phyloP scores from a whole-genome alignment of 176 grass and related monocot genomes.

The Oryza officinalis region DNA sequence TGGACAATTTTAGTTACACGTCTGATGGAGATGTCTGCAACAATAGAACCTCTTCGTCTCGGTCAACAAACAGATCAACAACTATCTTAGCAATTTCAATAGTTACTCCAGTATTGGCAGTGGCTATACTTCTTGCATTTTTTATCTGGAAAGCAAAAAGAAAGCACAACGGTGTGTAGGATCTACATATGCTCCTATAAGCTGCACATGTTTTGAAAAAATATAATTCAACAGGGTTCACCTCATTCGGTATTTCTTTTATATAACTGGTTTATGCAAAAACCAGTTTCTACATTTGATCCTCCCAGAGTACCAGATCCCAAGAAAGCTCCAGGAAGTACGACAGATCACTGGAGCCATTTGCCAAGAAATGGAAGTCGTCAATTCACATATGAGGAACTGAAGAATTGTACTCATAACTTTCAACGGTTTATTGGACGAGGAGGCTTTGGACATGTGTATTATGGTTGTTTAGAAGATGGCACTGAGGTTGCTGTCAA shows the following conservation, averaged over 20 bases:
- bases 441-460: constrained; percentile 46
- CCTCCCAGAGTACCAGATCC: neutral
- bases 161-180: neutral
- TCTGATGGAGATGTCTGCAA: neutral
- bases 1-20: constrained; percentile 1
- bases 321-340: neutral
- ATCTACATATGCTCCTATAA: neutral
- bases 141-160: neutral
- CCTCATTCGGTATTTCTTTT: neutral
- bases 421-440: constrained; percentile 28
- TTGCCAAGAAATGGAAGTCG: constrained; percentile 10
- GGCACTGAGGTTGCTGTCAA: constrained; percentile 43
- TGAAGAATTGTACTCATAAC: constrained; percentile 30
- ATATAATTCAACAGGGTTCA: neutral
- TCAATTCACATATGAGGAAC: constrained; percentile 40
- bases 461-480: constrained; percentile 39
- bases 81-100: constrained; percentile 1
- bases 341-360: neutral
- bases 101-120: neutral
- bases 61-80: neutral
- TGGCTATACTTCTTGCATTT: neutral
- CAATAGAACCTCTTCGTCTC: neutral
- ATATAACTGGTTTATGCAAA: neutral
- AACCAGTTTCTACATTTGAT: neutral
- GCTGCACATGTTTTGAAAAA: neutral